Percentiles rank a stretch among this genome's conserved stretches.
Conservation (phyloP, 306 rosid genomes). For the Calophaca sinica region DNA sequence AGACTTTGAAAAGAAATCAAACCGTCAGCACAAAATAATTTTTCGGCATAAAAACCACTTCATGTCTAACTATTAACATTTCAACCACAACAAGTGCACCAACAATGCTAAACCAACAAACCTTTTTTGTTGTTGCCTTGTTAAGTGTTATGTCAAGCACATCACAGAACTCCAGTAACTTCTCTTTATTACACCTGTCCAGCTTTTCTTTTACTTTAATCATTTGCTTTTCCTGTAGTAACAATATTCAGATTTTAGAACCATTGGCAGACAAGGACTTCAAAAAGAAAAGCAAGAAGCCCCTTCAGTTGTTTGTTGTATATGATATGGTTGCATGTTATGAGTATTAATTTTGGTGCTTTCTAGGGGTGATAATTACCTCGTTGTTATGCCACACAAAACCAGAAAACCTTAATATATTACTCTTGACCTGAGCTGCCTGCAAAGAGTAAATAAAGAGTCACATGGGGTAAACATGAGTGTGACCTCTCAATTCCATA, state of each 20-base stretch:
- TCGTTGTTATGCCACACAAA: slow-evolving; percentile 92
- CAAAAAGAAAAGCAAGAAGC: background rate
- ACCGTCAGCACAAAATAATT: background rate
- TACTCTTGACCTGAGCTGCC: slow-evolving; percentile 82
- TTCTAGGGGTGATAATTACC: slow-evolving; percentile 55
- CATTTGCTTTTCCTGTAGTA: slow-evolving; percentile 89
- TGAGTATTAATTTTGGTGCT: background rate
- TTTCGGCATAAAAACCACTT: slow-evolving; percentile 3
- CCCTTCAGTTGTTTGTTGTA: background rate
- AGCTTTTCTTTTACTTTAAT: slow-evolving; percentile 84
- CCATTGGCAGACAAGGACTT: slow-evolving; percentile 36
- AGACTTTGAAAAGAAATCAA: background rate
- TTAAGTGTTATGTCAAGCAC: slow-evolving; percentile 69
- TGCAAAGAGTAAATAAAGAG: slow-evolving; percentile 51
- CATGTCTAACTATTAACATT: background rate
- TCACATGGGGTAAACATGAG: slow-evolving; percentile 32
- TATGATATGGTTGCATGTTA: background rate
- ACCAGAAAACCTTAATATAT: slow-evolving; percentile 95
- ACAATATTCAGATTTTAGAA: slow-evolving; percentile 33
- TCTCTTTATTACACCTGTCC: slow-evolving; percentile 92
- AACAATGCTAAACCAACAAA: slow-evolving; percentile 50
- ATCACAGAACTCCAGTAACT: slow-evolving; percentile 86
- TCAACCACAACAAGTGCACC: slow-evolving; percentile 5
- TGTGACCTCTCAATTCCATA: slow-evolving; percentile 23
- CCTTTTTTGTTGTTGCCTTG: slow-evolving; percentile 86